Conservation (phyloP, 2,329 filamentous ascomycete species). For the Fusarium sp. region DNA sequence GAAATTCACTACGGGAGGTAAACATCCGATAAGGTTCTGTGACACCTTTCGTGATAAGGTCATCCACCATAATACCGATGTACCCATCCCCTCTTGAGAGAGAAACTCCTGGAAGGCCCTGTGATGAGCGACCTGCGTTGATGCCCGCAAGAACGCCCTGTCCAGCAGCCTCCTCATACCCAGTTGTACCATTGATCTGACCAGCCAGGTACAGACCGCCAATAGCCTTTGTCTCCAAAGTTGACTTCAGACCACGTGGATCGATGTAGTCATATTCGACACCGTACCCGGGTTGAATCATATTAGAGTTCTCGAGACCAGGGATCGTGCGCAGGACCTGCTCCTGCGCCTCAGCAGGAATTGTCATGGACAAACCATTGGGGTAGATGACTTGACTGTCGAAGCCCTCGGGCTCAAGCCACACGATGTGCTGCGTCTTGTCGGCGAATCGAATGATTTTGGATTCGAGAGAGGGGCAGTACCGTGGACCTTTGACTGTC, state of each 20-base stretch:
- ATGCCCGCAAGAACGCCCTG: conserved; percentile 94
- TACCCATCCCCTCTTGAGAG: conserved; percentile 89
- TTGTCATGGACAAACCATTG: conserved; percentile 97
- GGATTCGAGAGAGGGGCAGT: conserved; percentile 94
- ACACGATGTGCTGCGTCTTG: conserved; percentile 86
- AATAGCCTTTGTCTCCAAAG: conserved; percentile 93
- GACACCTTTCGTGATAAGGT: conserved; percentile 95
- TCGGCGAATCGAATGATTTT: conserved; percentile 90
- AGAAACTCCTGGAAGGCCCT: conserved; percentile 71
- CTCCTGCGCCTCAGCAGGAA: conserved; percentile 88
- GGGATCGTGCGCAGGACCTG: conserved; percentile 84
- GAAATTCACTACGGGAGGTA: conserved; percentile 93
- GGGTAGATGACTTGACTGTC: conserved; percentile 91
- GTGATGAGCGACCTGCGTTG: conserved; percentile 87
- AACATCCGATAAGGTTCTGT: conserved; percentile 99
- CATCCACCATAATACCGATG: conserved; percentile 99
- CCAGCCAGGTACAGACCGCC: conserved; percentile 89
- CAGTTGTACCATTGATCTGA: conserved; percentile 98
- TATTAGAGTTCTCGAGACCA: conserved; percentile 88
- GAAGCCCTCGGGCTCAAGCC: conserved; percentile 97
- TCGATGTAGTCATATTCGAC: conserved; percentile 99
- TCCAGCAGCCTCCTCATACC: conserved; percentile 96
- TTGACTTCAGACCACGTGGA: conserved; percentile 86
- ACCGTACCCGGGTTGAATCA: conserved; percentile 96
- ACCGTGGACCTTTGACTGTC: conserved; percentile 91